Evolutionary conservation across 371 early-diverging fungal species (phyloP).

Genomic region (Mucor racemosus): DNA sequence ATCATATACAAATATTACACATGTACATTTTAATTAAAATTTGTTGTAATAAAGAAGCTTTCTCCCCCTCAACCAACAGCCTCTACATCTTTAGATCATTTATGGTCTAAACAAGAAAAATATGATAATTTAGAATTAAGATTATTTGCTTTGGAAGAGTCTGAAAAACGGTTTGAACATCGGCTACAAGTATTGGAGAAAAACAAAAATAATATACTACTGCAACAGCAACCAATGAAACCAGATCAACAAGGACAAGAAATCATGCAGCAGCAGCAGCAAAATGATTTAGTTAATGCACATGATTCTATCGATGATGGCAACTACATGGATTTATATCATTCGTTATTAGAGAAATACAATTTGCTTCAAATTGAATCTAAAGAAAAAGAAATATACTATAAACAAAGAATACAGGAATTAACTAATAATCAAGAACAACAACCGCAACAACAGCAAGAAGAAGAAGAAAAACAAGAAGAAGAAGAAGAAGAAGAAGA

Average conservation of each 20-base stretch:
- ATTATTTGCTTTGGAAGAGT: constrained; percentile 17
- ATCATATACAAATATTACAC: background rate
- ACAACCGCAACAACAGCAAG: constrained; percentile 27
- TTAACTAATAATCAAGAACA: constrained; percentile 7
- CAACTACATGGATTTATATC: background rate
- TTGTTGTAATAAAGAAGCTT: background rate
- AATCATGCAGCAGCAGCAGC: background rate
- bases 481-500: background rate
- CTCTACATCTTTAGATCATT: constrained; percentile 13
- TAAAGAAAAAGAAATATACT: constrained; percentile 15
- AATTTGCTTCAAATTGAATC: constrained; percentile 13
- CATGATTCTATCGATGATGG: constrained; percentile 4
- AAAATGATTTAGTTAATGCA: background rate
- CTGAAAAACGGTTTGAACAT: constrained; percentile 23
- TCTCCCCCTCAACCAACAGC: constrained; percentile 11
- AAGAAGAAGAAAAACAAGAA: constrained; percentile 1
- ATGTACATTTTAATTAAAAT: constrained; percentile 5
- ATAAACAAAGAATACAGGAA: constrained; percentile 5
- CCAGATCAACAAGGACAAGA: constrained; percentile 17
- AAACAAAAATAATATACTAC: background rate
- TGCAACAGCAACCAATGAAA: constrained; percentile 20
- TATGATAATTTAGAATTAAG: constrained; percentile 15
- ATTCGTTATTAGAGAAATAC: constrained; percentile 9
- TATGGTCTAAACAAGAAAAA: constrained; percentile 22
- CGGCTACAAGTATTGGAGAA: constrained; percentile 17